Conservation (phyloP, 306 rosid species). For the Rosa chinensis region DNA sequence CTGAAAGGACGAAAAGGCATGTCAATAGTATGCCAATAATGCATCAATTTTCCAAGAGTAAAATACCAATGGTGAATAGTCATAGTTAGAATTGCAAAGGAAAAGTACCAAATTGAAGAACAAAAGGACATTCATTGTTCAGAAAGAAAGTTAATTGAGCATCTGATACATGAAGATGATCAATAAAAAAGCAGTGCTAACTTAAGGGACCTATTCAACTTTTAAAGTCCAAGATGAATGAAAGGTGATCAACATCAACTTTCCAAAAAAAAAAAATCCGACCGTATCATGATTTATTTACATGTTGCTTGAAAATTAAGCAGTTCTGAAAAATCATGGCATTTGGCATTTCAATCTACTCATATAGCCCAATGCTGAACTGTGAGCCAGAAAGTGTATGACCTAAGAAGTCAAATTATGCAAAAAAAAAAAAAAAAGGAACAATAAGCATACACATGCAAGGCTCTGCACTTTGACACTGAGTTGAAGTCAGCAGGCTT, state of each 20-base stretch:
- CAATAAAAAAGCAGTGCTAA: neutral
- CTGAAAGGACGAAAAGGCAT: constrained; percentile 38
- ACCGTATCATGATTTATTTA: neutral
- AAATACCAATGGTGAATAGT: constrained; percentile 17
- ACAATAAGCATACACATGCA: neutral
- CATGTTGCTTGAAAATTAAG: neutral
- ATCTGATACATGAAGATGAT: neutral
- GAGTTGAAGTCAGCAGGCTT: neutral
- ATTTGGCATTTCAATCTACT: neutral
- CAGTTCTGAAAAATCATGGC: neutral
- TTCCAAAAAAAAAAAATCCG: neutral
- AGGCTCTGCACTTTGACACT: neutral
- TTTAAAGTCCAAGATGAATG: neutral
- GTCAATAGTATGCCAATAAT: constrained; percentile 19
- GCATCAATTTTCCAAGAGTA: constrained; percentile 12
- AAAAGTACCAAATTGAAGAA: neutral
- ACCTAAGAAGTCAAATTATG: neutral
- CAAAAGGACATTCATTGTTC: neutral
- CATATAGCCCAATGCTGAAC: neutral
- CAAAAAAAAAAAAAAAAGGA: too few relatives aligned
- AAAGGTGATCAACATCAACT: neutral
- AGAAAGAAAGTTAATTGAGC: neutral
- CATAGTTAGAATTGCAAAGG: neutral
- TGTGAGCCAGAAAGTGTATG: neutral
- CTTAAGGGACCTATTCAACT: neutral